Evolutionary conservation across 257 asterid genomes (phyloP), one percentile per base, ranked within the genome.

Genomic region (Avicennia marina): DNA sequence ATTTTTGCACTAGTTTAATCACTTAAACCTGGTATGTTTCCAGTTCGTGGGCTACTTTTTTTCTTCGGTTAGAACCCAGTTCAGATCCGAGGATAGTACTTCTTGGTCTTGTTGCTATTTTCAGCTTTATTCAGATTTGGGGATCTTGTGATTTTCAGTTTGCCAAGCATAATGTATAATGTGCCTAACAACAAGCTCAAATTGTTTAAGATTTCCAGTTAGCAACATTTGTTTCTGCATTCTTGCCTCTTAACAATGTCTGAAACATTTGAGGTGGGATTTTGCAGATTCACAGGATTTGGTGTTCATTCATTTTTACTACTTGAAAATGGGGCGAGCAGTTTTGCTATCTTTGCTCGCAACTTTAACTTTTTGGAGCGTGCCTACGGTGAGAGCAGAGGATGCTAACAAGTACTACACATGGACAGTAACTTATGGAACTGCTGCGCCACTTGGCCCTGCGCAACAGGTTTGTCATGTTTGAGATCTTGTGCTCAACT

Each of bases 361-460:
- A n/a, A n/a, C n/a, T n/a, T n/a, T n/a, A n/a, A n/a, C n/a, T n/a
- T n/a, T n/a, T n/a, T n/a, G n/a, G n/a, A n/a, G n/a, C n/a, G n/a
- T n/a, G n/a, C n/a, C n/a, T n/a, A n/a, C n/a, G n/a, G 74, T 79
- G 15, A 32, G 53, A 26, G 89, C 90, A 7, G 94, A 86, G 56
- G 94, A 86, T 69, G 78, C 90, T 0, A 79, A 78, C 40, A 78
- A 71, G 4, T 79, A 58, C 62, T 55, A 68, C 4, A 58, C 74
- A 9, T 89, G 89, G 94, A 80, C 55, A 1, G 69, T 84, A 17
- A 60, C 56, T 22, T 83, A 89, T 24, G 95, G 97, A 15, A 64
- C 60, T 2, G 56, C 78, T 57, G 70, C 97, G 4, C 97, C 97
- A 57, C 83, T 89, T 2, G 91, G 87, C 10, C 70, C 62, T 57